Conservation (phyloP, 352 stramenopile species). For the Phytopythium cucurbitacearum region DNA sequence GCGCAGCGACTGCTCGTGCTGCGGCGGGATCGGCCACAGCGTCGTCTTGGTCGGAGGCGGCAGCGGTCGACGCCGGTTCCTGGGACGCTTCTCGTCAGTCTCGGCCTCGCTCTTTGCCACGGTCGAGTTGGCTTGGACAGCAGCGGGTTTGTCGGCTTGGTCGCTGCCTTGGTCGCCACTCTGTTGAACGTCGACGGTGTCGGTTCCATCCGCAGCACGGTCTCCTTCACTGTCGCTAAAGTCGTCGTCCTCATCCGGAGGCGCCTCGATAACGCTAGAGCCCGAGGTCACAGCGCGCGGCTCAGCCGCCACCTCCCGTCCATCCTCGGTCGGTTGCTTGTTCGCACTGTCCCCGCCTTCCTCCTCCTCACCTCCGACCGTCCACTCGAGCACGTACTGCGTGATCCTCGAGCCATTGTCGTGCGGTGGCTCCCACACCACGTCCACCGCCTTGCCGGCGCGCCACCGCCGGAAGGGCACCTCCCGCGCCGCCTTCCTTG, state of each 20-base stretch:
- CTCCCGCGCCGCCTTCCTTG: conserved; percentile 23
- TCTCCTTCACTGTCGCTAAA: too few species aligned
- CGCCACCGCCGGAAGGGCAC: conserved; percentile 65
- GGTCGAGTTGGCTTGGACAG: background rate
- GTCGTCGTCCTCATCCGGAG: too few species aligned
- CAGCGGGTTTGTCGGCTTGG: too few species aligned
- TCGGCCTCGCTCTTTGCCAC: background rate
- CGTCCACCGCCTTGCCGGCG: conserved; percentile 64
- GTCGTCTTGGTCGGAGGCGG: conserved; percentile 42
- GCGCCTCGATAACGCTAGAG: too few species aligned
- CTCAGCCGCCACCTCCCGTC: too few species aligned
- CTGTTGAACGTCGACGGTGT: background rate
- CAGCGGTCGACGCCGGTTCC: background rate
- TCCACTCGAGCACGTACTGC: conserved; percentile 72
- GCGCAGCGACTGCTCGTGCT: conserved; percentile 36
- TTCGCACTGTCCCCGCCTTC: too few species aligned
- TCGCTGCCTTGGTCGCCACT: background rate
- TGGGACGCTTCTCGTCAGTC: background rate
- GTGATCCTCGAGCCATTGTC: conserved; percentile 61
- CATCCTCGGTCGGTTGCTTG: too few species aligned
- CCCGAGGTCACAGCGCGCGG: too few species aligned
- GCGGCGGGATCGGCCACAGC: conserved; percentile 53
- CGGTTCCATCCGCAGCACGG: background rate
- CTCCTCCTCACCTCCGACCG: conserved; percentile 21
- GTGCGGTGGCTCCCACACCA: conserved; percentile 58